phyloP scores from a whole-genome alignment of 192 early-diverging fungal species.

The Podila epigama region DNA sequence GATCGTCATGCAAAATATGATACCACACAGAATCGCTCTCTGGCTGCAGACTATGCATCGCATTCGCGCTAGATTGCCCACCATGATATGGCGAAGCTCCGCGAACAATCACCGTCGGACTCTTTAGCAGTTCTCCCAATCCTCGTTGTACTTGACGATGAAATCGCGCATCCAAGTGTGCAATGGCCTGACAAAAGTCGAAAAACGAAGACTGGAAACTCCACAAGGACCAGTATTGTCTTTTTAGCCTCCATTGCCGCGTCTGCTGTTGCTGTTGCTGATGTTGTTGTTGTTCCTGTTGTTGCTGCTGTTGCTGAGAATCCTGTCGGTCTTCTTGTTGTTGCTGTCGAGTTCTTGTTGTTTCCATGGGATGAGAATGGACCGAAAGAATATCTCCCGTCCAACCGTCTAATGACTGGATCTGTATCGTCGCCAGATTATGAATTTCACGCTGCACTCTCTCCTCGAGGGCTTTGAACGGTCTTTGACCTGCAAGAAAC shows the following conservation, averaged over 20 bases:
- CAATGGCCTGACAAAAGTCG: slow-evolving; percentile 5
- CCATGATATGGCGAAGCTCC: not conserved
- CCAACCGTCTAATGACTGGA: slow-evolving; percentile 1
- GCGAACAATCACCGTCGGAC: not conserved
- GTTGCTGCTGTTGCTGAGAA: not conserved
- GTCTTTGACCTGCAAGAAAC: slow-evolving; percentile 14
- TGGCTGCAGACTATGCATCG: not conserved
- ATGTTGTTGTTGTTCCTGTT: not conserved
- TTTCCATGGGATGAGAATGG: not conserved
- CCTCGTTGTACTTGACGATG: slow-evolving; percentile 19
- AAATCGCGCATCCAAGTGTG: slow-evolving; percentile 8
- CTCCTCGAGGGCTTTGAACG: slow-evolving; percentile 1
- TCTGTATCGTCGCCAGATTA: not conserved
- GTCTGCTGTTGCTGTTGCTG: not conserved
- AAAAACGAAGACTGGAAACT: slow-evolving; percentile 16
- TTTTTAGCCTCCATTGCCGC: not conserved
- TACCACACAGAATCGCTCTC: slow-evolving; percentile 11
- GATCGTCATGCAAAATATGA: slow-evolving; percentile 9
- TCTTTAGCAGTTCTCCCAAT: not conserved
- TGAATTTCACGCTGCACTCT: slow-evolving; percentile 2
- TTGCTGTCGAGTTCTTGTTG: not conserved
- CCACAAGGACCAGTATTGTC: slow-evolving; percentile 11
- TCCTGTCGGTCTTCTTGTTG: not conserved
- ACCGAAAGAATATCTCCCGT: slow-evolving; percentile 4
- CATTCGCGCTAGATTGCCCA: not conserved